A percentile compares a stretch with the other conserved stretches of the same genome.
Evolutionary conservation across 202 grass and related monocot genomes (phyloP).

Genomic region (Sporobolus alterniflorus): DNA sequence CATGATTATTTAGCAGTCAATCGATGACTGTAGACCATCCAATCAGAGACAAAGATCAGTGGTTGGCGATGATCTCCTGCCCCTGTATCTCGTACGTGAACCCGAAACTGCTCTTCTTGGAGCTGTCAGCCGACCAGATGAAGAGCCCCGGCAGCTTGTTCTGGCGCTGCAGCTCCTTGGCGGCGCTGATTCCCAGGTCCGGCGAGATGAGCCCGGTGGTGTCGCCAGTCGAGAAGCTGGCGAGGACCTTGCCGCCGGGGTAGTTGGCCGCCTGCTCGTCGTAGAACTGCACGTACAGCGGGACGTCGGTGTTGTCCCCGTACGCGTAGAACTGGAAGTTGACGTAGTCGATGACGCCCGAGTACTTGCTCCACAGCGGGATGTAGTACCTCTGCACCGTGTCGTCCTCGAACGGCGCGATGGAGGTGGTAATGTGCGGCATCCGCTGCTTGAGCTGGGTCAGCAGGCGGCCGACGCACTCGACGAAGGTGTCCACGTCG

Average conservation of each 20-base stretch:
- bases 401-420: conserved; percentile 46
- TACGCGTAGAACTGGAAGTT: conserved; percentile 77
- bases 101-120: neutral
- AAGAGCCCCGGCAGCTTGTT: conserved; percentile 56
- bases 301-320: conserved; percentile 35
- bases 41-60: neutral
- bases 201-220: conserved; percentile 3
- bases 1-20: too few relatives aligned
- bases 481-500: conserved; percentile 31
- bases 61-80: conserved; percentile 54
- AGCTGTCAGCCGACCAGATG: conserved; percentile 57
- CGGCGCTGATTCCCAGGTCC: conserved; percentile 26
- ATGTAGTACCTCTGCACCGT: conserved; percentile 41
- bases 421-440: conserved; percentile 45
- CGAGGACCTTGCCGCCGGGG: conserved; percentile 29
- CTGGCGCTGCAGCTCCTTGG: conserved; percentile 41
- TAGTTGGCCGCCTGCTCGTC: conserved; percentile 21
- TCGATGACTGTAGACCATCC: neutral
- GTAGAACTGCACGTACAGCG: conserved; percentile 36
- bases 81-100: conserved; percentile 40
- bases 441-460: conserved; percentile 36
- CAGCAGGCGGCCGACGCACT: conserved; percentile 38
- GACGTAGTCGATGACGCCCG: conserved; percentile 53
- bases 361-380: conserved; percentile 44
- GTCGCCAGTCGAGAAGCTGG: conserved; percentile 41